A percentile compares a stretch with the other conserved stretches of the same genome.
Conservation (phyloP, 805 yeast genomes). For the Sugiyamaella qingdaonensis region DNA sequence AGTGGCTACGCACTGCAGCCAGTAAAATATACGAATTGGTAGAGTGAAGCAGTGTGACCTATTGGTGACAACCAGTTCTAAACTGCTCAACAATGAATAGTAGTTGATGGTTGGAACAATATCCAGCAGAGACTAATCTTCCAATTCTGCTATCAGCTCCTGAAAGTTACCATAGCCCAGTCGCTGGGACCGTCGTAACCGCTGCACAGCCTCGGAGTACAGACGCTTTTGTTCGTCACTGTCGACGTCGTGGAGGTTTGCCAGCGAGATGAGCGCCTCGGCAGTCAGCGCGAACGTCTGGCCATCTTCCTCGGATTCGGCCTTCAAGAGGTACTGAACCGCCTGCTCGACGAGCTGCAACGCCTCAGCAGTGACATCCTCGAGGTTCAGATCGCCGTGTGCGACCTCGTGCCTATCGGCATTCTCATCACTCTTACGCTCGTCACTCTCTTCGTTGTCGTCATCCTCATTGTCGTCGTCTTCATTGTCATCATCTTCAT, state of each 20-base stretch:
- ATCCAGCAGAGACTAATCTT: slow-evolving; percentile 12
- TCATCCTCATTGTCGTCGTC: slow-evolving; percentile 26
- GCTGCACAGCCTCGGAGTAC: slow-evolving; percentile 65
- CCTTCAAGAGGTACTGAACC: slow-evolving; percentile 49
- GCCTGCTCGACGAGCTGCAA: slow-evolving; percentile 49
- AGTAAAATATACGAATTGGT: too few species aligned
- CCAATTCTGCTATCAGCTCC: slow-evolving; percentile 35
- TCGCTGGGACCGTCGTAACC: slow-evolving; percentile 56
- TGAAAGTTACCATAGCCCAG: slow-evolving; percentile 34
- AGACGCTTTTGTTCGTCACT: slow-evolving; percentile 61
- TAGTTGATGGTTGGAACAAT: too few species aligned
- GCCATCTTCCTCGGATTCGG: slow-evolving; percentile 65
- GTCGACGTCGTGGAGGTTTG: slow-evolving; percentile 65
- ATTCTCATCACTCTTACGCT: too few species aligned
- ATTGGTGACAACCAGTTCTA: too few species aligned
- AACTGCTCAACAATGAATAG: too few species aligned
- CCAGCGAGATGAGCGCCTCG: slow-evolving; percentile 77
- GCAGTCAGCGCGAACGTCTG: slow-evolving; percentile 80
- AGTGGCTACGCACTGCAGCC: too few species aligned
- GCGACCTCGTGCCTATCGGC: too few species aligned
- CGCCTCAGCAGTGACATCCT: slow-evolving; percentile 32
- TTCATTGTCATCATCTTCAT: background rate
- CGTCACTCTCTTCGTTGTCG: slow-evolving; percentile 18
- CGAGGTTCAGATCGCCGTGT: background rate
- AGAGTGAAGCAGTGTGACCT: too few species aligned